These are phyloP conservation scores for Neofusicoccum umdonicola DNA, from an alignment of 2,329 filamentous ascomycete genomes.

Conservation along the genomic window DNA sequence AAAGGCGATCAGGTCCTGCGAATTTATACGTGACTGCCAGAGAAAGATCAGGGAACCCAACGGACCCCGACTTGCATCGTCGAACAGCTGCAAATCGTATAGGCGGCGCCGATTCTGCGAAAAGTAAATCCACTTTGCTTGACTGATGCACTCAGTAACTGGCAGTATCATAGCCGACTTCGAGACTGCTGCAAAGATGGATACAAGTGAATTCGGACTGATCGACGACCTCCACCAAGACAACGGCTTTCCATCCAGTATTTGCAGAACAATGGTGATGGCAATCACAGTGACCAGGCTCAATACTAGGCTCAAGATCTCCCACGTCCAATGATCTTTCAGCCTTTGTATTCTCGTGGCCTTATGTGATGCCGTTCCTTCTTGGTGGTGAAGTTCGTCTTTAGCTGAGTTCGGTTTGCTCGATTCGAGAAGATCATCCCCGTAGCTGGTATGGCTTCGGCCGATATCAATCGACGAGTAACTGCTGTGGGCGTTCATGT, in stretches of 20 bases:
- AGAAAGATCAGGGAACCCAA: slow-evolving; percentile 1
- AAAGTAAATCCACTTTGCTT: slow-evolving; percentile 39
- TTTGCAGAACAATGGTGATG: slow-evolving; percentile 15
- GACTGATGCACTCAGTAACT: slow-evolving; percentile 31
- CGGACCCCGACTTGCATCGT: slow-evolving; percentile 27
- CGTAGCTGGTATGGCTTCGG: not conserved
- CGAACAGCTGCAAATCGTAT: slow-evolving; percentile 27
- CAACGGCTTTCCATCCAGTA: slow-evolving; percentile 16
- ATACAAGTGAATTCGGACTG: slow-evolving; percentile 32
- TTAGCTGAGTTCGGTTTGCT: not conserved
- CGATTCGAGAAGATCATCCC: not conserved
- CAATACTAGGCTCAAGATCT: not conserved
- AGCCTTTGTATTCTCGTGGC: not conserved
- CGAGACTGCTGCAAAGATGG: slow-evolving; percentile 32
- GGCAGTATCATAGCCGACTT: slow-evolving; percentile 32
- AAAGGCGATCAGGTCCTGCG: not conserved
- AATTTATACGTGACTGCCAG: not conserved
- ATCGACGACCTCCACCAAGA: slow-evolving; percentile 19
- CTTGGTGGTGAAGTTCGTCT: not conserved
- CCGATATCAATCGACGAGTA: not conserved
- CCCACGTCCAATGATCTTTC: not conserved
- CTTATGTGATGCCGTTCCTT: not conserved
- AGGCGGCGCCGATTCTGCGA: slow-evolving; percentile 20
- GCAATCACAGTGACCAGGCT: not conserved
- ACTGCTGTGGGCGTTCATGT: not conserved